Evolutionary conservation across 352 stramenopile genomes (phyloP), one percentile per base, ranked within the genome.

Genomic region (Pythium scleroteichum): DNA sequence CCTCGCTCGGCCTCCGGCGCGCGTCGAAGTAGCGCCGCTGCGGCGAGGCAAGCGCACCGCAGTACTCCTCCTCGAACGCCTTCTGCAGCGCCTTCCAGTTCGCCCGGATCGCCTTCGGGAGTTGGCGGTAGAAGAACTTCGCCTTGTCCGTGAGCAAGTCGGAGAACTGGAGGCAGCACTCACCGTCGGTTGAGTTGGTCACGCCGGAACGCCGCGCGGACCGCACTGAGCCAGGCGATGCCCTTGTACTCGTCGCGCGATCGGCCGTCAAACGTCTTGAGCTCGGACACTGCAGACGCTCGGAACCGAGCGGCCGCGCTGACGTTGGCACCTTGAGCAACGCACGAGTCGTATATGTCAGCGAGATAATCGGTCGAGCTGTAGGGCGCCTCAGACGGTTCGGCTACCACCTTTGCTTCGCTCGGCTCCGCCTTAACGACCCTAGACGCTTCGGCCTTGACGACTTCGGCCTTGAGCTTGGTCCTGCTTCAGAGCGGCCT

Each of bases 61-160:
- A 70, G 45, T 70, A 66, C 45, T 70, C 53, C 0, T 58, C n/a
- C n/a, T 70, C 45, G 39, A 70, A 70, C 9, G 17, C 53, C 6
- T 23, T 22, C 22, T 54, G 50, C 2, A 70, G 35, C 0, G 8
- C 4, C 17, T 56, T 45, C 56, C 63, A 66, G 29, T 22, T 52
- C 0, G 35, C 22, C 9, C 56, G 55, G 0, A 62, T 20, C n/a
- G 35, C 19, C 0, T 40, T 23, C 10, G 24, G 8, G 0, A 70
- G 49, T 19, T 70, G 63, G 0, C 35, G 41, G 52, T 66, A 65
- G 50, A 56, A 70, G 23, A 19, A 54, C 56, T 65, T 70, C 0
- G 63, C 33, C 6, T 12, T 12, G n/a, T 23, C 56, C 0, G 22
- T 33, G 0, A 70, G 24, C 16, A 59, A 12, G 14, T 54, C 42